Evolutionary conservation across 2,329 filamentous ascomycete genomes (phyloP).

Genomic region (Pleomassaria siparia): DNA sequence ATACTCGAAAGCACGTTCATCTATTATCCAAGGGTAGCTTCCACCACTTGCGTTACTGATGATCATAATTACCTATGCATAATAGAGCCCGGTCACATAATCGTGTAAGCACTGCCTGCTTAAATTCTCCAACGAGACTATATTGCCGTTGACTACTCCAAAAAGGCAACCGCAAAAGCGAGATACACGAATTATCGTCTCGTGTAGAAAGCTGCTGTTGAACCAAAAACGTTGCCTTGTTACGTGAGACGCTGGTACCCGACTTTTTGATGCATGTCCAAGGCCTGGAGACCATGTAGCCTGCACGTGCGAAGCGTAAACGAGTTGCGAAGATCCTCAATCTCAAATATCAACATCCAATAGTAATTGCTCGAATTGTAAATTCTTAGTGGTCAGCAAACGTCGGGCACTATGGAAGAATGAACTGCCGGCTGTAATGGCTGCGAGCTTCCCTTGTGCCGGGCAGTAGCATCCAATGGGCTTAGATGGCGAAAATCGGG

Average conservation of each 20-base stretch:
- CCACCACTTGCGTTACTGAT: background rate
- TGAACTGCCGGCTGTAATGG: slow-evolving; percentile 14
- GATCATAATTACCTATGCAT: background rate
- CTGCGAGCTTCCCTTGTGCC: slow-evolving; percentile 14
- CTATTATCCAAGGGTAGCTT: background rate
- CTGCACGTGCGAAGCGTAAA: background rate
- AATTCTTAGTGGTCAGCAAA: slow-evolving; percentile 9
- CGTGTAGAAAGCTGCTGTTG: background rate
- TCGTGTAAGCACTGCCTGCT: too few relatives aligned
- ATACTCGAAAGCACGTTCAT: slow-evolving; percentile 5
- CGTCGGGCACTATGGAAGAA: slow-evolving; percentile 7
- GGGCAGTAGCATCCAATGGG: slow-evolving; percentile 8
- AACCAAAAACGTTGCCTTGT: background rate
- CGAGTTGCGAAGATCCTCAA: slow-evolving; percentile 3
- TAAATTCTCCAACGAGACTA: too few relatives aligned
- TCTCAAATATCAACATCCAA: slow-evolving; percentile 4
- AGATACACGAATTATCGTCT: background rate
- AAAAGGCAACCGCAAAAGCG: background rate
- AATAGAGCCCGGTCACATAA: background rate
- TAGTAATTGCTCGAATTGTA: slow-evolving; percentile 2
- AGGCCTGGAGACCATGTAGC: background rate
- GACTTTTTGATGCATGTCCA: background rate
- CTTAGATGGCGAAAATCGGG: background rate
- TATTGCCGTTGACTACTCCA: background rate
- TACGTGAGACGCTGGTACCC: background rate